Base-by-base conservation (phyloP, 805 yeast species). In the Saitoella complicata region DNA sequence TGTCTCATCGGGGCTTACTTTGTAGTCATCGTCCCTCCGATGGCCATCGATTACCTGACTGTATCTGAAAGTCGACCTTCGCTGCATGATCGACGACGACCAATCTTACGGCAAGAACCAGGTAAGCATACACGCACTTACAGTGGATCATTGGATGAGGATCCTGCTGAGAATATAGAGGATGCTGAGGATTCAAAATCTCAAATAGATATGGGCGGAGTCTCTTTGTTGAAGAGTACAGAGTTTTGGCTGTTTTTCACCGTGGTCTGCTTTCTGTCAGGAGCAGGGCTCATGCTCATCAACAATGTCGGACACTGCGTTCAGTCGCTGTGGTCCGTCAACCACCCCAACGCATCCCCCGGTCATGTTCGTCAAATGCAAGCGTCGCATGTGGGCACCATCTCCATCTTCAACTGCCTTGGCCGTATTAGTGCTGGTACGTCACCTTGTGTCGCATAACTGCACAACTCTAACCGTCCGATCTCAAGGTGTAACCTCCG, bases 401-500 rank as follows among this genome's bases (percentile, higher is more conserved):
- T 21, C 21, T 21, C 21, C 21, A 21, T 21, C 21, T 21, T 21
- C 21, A 21, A 21, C 21, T 21, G 21, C 21, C 21, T 21, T 21
- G 21, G 21, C 21, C 21, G 36, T 11, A 33, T 33, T 3, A 9
- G 11, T 11, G 36, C 36, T 9, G 10, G 36, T 33, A 33, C 10
- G 10, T 33, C 35, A 10, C 10, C 35, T 33, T 33, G 35, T 33
- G 8, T 33, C 35, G 10, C 8, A n/a, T n/a, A n/a, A n/a, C n/a
- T n/a, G 35, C 10, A 8, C 10, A 33, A 8, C 35, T 33, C 10
- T 8, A 33, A 10, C 35, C 10, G 35, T 33, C 35, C 8, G 8
- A 33, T 33, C 35, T 1, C 69, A 80, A 32, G 88, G 91, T 0
- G 55, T 75, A 0, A 46, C 71, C 38, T 79, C 84, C 3, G 88